Evolutionary conservation across 352 stramenopile species (phyloP), one percentile per base, ranked within the genome.

Genomic region (Pythium biforme): DNA sequence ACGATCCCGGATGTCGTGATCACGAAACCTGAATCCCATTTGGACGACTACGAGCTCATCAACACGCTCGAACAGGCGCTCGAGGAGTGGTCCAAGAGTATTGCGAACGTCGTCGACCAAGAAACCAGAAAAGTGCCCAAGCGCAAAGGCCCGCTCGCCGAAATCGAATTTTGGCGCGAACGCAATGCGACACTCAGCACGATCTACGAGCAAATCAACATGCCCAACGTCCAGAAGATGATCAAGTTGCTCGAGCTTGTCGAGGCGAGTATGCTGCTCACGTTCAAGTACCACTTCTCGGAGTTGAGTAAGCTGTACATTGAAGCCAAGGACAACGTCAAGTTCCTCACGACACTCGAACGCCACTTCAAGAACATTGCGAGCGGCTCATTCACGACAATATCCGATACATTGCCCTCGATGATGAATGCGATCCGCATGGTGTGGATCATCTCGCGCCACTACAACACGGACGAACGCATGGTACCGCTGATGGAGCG

Each of bases 381-480:
- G 0, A 88, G 77, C 23, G 95, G 93, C 0, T 97, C 87, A 2
- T 98, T 98, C 62, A 77, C 76, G 11, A 83, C 89, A 0, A 98
- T 98, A 47, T 81, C 93, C 0, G 95, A 98, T 53, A 98, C 92
- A 27, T 64, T 99, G 8, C 91, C 87, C 22, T 97, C 90, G 3
- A 98, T 99, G 95, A 97, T 99, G 87, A 98, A 97, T 59, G 92
- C 92, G 1, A 96, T 99, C 45, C 87, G 90, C 3, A 98, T 98
- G 94, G 93, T 99, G 12, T 99, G 96, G 96, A 98, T 98, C 65
- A 98, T 99, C 50, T 98, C 95, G 23, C 74, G 96, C 0, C 94
- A 99, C 63, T 99, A 98, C 77, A 99, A 99, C 65, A 98, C 91
- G n/a, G 96, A 99, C 54, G 92, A 98, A 60, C 81, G 94, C 4